Evolutionary conservation across 1,284 basidiomycete genomes (phyloP).

Genomic region (Blastosporella zonata): DNA sequence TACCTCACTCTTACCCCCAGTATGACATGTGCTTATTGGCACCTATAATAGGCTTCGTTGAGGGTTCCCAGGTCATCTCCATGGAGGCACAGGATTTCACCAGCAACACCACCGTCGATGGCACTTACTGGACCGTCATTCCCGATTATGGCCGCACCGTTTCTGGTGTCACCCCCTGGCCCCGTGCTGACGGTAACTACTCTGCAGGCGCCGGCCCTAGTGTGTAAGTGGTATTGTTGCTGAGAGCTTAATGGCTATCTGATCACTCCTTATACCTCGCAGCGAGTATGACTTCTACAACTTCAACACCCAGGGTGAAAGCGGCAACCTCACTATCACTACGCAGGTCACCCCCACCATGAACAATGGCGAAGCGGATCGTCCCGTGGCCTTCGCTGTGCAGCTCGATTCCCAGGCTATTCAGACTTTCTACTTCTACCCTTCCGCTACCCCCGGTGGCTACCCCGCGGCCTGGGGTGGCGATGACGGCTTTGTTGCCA

Average conservation of each 20-base stretch:
- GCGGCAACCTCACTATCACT: conserved; percentile 45
- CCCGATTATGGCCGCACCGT: conserved; percentile 57
- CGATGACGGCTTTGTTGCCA: conserved; percentile 51
- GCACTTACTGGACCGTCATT: conserved; percentile 55
- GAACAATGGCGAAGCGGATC: conserved; percentile 51
- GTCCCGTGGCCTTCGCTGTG: conserved; percentile 56
- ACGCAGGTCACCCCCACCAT: conserved; percentile 56
- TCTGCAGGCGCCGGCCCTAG: conserved; percentile 58
- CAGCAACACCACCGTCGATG: conserved; percentile 49
- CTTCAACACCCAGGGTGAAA: conserved; percentile 43
- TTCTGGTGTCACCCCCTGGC: conserved; percentile 61
- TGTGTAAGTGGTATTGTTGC: conserved; percentile 38
- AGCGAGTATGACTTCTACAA: conserved; percentile 68
- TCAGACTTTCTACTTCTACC: conserved; percentile 50
- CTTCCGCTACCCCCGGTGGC: conserved; percentile 44
- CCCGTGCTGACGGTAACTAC: conserved; percentile 53
- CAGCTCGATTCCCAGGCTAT: conserved; percentile 47
- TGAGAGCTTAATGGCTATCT: neutral
- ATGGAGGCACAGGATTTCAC: conserved; percentile 62
- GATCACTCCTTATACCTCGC: neutral
- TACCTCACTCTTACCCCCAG: neutral
- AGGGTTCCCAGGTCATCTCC: conserved; percentile 61
- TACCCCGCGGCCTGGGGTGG: conserved; percentile 51
- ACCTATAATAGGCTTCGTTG: conserved; percentile 49
- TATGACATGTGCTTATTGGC: neutral